Base-by-base conservation (phyloP, 2,329 filamentous ascomycete species). In the Basipetospora chlamydospora region DNA sequence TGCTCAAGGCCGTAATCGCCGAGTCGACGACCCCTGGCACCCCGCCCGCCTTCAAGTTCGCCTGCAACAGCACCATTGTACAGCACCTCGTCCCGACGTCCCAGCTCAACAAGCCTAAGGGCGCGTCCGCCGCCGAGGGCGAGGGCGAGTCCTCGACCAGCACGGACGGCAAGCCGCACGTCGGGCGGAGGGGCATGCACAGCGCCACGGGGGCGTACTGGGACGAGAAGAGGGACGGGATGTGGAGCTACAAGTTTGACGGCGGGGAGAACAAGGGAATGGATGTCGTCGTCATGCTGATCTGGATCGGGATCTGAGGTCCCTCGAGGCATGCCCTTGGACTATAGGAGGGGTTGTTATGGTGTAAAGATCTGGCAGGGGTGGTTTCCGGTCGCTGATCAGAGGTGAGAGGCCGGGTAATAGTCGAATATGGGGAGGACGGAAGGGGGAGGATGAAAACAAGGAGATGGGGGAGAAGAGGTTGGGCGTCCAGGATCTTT, bases 51-150 rank as follows among this genome's bases (percentile, higher is more conserved):
- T 94, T 78, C 73, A 96, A 96, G 61, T 96, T 88, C 63, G 84
- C 86, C 48, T 86, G 93, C 63, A 96, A 94, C 70, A 92, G 84
- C 66, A 96, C 88, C 46, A 95, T 96, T 54, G 92, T 96, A 48
- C 88, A 98, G 66, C 88, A 96, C 64, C 67, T 88, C 23, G 73
- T 80, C 15, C 73, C 79, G 38, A 78, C 73, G 10, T 71, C 73
- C 21, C 63, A 72, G 39, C 62, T 76, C 35, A 78, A 73, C 60
- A 75, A 73, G 59, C 54, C 72, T 42, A 64, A 66, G 46, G 63
- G 70, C 43, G 64, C 60, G 47, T 59, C 67, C 49, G 55, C 55
- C 43, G 58, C 61, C 42, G 50, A 56, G 31, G 63, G 66, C 42
- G 59, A 68, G 47, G 64, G 67, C 44, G 58, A 61, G 38, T 53